Conservation (phyloP, 345 rosid genomes). For the Trapa bicornis region DNA sequence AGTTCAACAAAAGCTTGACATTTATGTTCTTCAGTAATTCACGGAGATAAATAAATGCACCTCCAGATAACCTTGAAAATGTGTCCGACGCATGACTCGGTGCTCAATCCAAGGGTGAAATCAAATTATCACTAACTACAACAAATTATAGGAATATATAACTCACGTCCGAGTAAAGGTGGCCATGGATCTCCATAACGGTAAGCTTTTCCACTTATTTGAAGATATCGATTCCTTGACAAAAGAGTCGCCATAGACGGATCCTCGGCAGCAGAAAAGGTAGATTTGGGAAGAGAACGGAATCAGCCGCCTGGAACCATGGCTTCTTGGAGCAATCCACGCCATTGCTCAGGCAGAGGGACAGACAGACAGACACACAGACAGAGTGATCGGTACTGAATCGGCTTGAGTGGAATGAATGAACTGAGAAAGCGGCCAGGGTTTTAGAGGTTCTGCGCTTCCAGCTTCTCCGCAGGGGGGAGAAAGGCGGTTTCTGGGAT, state of each 20-base stretch:
- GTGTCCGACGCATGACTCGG: too few species aligned
- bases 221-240: slow-evolving; percentile 10
- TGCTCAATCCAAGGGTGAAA: too few species aligned
- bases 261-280: slow-evolving; percentile 15
- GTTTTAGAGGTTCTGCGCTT: background rate
- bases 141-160: background rate
- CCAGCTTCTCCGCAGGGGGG: background rate
- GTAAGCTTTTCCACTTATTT: slow-evolving; percentile 9
- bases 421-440: background rate
- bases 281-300: slow-evolving; percentile 22
- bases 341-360: slow-evolving; percentile 15
- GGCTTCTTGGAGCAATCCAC: slow-evolving; percentile 24
- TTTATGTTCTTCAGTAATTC: too few species aligned
- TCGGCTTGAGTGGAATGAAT: background rate
- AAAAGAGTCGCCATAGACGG: slow-evolving; percentile 5
- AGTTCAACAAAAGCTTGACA: too few species aligned
- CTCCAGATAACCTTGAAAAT: too few species aligned
- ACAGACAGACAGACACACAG: background rate
- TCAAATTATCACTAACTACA: too few species aligned
- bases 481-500: too few species aligned
- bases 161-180: slow-evolving; percentile 76
- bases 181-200: slow-evolving; percentile 75
- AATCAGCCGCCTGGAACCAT: slow-evolving; percentile 25
- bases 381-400: background rate
- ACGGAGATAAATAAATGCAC: too few species aligned